Conservation (phyloP, 345 rosid genomes). For the Syzygium jambos region DNA sequence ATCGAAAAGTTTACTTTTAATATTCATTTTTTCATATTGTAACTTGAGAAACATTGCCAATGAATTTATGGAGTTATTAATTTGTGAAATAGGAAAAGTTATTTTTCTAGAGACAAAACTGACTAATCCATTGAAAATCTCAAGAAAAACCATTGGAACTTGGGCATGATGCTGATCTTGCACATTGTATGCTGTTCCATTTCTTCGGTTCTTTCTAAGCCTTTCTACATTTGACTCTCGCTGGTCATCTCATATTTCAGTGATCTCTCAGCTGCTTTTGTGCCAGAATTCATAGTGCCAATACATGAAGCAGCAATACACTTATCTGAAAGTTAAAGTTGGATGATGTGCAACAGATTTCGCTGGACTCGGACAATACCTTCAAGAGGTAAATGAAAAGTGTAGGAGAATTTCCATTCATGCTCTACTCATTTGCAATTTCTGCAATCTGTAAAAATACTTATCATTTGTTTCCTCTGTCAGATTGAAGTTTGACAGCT, state of each 20-base stretch:
- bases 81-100: background rate
- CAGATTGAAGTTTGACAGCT: background rate
- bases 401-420: background rate
- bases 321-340: background rate
- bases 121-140: background rate
- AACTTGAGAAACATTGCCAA: background rate
- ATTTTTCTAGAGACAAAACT: background rate
- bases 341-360: background rate
- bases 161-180: background rate
- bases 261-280: background rate
- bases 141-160: background rate
- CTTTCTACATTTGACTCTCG: background rate
- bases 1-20: background rate
- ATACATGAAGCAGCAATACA: background rate
- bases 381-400: background rate
- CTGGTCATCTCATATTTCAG: background rate
- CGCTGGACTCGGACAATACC: background rate
- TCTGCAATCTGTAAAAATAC: background rate
- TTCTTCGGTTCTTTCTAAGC: background rate
- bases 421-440: background rate
- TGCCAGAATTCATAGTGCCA: background rate
- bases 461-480: background rate
- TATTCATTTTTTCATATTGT: background rate
- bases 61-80: background rate
- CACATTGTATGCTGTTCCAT: background rate